These are phyloP conservation scores for Akanthomyces muscarius DNA, from an alignment of 2,329 filamentous ascomycete species.

Conservation along the genomic window DNA sequence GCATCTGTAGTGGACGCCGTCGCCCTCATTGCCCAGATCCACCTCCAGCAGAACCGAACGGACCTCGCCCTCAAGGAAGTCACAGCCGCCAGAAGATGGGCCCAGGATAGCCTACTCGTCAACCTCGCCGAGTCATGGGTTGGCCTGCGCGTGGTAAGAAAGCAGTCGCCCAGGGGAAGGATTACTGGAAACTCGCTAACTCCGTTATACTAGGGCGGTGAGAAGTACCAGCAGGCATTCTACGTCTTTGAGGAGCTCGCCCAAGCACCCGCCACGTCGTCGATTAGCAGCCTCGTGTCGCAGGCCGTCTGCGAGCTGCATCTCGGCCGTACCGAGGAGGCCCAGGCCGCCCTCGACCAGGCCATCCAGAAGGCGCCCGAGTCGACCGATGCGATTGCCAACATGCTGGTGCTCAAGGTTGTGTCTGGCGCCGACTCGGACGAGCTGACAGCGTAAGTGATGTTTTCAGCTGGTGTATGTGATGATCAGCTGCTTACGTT, in stretches of 20 bases:
- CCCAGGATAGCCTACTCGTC: slow-evolving; percentile 88
- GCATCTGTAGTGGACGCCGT: slow-evolving; percentile 64
- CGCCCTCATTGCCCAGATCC: slow-evolving; percentile 84
- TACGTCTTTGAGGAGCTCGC: slow-evolving; percentile 98
- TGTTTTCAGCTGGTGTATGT: no score
- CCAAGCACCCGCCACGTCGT: slow-evolving; percentile 76
- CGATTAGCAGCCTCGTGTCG: slow-evolving; percentile 70
- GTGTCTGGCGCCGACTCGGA: slow-evolving; percentile 68
- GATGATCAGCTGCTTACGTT: slow-evolving; percentile 23
- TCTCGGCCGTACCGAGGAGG: slow-evolving; percentile 82
- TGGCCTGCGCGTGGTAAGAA: slow-evolving; percentile 71
- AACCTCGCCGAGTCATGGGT: slow-evolving; percentile 97
- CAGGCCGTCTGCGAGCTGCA: slow-evolving; percentile 92
- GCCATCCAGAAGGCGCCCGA: slow-evolving; percentile 70
- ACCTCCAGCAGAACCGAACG: slow-evolving; percentile 84
- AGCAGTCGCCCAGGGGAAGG: not conserved
- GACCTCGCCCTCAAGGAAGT: slow-evolving; percentile 92
- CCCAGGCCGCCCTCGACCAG: slow-evolving; percentile 78
- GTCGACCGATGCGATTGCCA: slow-evolving; percentile 74
- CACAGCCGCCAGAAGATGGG: slow-evolving; percentile 80
- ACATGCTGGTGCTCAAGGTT: slow-evolving; percentile 73
- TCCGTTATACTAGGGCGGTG: slow-evolving; percentile 63
- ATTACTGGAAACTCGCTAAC: slow-evolving; percentile 24
- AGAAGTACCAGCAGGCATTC: slow-evolving; percentile 94
- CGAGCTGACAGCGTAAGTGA: slow-evolving; percentile 57